phyloP scores from a whole-genome alignment of 441 rosid species.

The Melastoma candidum region DNA sequence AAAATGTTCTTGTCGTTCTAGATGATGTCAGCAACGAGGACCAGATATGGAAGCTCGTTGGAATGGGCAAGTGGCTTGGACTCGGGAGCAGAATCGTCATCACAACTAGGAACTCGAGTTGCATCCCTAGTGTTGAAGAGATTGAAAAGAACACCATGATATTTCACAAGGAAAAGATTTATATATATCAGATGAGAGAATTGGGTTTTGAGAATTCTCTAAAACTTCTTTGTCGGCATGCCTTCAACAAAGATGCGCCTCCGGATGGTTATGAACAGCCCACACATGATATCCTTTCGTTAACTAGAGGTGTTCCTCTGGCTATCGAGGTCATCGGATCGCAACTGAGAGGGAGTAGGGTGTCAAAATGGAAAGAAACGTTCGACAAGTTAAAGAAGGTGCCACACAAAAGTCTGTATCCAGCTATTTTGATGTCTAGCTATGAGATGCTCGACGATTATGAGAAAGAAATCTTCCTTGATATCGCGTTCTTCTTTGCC shows the following conservation, averaged over 20 bases:
- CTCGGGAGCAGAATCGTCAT: slow-evolving; percentile 1
- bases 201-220: background rate
- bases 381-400: too few relatives aligned
- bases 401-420: too few relatives aligned
- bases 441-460: too few relatives aligned
- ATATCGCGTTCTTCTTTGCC: too few relatives aligned
- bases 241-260: too few relatives aligned
- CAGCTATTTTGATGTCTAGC: too few relatives aligned
- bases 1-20: slow-evolving; percentile 4
- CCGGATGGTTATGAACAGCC: too few relatives aligned
- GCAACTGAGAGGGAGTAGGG: background rate
- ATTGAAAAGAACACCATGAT: too few relatives aligned
- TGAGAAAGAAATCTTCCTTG: too few relatives aligned
- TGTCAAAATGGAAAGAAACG: too few relatives aligned
- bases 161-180: too few relatives aligned
- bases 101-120: background rate
- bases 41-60: background rate
- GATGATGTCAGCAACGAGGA: background rate
- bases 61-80: background rate
- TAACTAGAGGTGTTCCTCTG: background rate
- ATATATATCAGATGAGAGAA: background rate
- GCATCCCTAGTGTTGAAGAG: rapidly evolving
- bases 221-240: slow-evolving; percentile 5
- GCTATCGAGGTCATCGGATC: slow-evolving; percentile 1
- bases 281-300: too few relatives aligned